These are phyloP conservation scores for Fusarium compactum DNA, from an alignment of 2,329 filamentous ascomycete genomes.

Conservation along the genomic window DNA sequence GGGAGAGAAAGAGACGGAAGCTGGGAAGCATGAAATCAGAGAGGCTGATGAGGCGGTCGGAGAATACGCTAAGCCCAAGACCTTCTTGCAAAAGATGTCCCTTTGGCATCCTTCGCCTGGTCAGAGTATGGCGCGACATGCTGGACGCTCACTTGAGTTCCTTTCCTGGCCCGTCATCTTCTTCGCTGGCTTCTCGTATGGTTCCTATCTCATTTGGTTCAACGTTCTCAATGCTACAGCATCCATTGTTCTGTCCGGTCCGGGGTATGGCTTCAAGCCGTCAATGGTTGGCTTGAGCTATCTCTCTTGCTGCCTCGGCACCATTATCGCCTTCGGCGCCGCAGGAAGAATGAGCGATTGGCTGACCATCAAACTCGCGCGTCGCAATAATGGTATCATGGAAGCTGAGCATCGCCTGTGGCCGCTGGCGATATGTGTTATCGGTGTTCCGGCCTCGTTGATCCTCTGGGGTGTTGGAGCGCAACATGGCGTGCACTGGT, in stretches of 20 bases:
- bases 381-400: slow-evolving; percentile 56
- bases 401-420: slow-evolving; percentile 59
- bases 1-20: background rate
- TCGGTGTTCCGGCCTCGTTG: slow-evolving; percentile 48
- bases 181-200: slow-evolving; percentile 58
- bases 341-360: slow-evolving; percentile 55
- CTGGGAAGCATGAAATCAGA: slow-evolving; percentile 10
- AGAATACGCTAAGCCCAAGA: slow-evolving; percentile 47
- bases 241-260: slow-evolving; percentile 54
- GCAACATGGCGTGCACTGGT: slow-evolving; percentile 56
- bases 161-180: slow-evolving; percentile 58
- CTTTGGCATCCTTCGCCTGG: slow-evolving; percentile 53
- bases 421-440: slow-evolving; percentile 51
- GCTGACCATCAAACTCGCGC: slow-evolving; percentile 54
- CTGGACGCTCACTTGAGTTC: slow-evolving; percentile 53
- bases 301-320: slow-evolving; percentile 53
- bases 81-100: slow-evolving; percentile 57
- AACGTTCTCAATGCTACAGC: slow-evolving; percentile 59
- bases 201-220: slow-evolving; percentile 58
- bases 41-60: slow-evolving; percentile 7
- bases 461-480: slow-evolving; percentile 54
- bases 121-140: slow-evolving; percentile 53
- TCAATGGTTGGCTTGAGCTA: slow-evolving; percentile 57
- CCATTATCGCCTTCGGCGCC: slow-evolving; percentile 45
- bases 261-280: slow-evolving; percentile 55